phyloP scores from a whole-genome alignment of 2,329 filamentous ascomycete genomes.

The Aureobasidium leucospermi region DNA sequence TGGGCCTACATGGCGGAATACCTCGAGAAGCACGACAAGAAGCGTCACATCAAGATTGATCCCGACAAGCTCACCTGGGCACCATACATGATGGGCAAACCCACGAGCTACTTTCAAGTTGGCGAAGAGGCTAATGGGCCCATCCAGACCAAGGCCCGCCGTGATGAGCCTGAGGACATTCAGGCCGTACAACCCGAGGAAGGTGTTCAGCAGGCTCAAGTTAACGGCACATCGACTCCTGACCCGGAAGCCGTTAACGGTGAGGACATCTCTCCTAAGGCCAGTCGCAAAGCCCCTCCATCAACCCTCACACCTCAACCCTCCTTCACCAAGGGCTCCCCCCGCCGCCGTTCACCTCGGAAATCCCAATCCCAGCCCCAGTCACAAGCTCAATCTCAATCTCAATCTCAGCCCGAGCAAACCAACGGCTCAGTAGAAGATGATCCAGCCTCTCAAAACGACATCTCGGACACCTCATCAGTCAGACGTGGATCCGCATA shows the following conservation, averaged over 20 bases:
- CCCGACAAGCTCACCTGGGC: slow-evolving; percentile 83
- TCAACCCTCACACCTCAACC: slow-evolving; percentile 23
- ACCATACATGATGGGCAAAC: slow-evolving; percentile 88
- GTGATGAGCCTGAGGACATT: slow-evolving; percentile 60
- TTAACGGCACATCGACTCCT: slow-evolving; percentile 9
- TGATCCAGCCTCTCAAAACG: not conserved
- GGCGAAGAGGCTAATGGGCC: slow-evolving; percentile 31
- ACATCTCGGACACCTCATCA: slow-evolving; percentile 1
- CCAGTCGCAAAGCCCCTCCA: slow-evolving; percentile 6
- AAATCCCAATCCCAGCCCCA: slow-evolving; percentile 15
- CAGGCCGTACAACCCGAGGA: slow-evolving; percentile 35
- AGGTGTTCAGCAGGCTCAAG: slow-evolving; percentile 32
- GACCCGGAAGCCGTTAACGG: not conserved
- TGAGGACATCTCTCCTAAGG: slow-evolving; percentile 4
- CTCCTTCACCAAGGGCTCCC: slow-evolving; percentile 21
- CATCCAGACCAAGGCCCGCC: slow-evolving; percentile 76
- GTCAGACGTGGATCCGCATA: slow-evolving; percentile 3
- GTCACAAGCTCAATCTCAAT: too few species aligned
- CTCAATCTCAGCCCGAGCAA: slow-evolving; percentile 18
- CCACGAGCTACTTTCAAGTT: slow-evolving; percentile 29
- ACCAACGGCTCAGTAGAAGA: slow-evolving; percentile 20
- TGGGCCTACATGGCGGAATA: slow-evolving; percentile 79
- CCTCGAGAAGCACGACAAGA: slow-evolving; percentile 79
- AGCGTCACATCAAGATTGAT: slow-evolving; percentile 79
- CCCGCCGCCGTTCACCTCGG: slow-evolving; percentile 24